phyloP scores from a whole-genome alignment of 2,329 filamentous ascomycete species.

The Fusarium nanum region DNA sequence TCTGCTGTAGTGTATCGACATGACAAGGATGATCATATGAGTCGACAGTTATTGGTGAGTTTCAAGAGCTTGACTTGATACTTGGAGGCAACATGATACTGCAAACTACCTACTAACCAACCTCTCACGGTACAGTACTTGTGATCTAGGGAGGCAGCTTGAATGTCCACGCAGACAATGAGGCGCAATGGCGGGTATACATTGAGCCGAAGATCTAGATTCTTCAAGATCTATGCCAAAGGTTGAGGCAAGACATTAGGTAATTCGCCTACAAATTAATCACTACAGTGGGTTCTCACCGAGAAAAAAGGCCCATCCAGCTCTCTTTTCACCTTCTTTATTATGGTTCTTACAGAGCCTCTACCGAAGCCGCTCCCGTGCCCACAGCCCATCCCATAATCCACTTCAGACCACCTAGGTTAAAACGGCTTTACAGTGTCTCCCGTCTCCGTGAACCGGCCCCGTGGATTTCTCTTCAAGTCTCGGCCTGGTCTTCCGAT shows the following conservation, averaged over 20 bases:
- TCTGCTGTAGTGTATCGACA: neutral
- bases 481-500: neutral
- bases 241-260: neutral
- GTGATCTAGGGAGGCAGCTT: neutral
- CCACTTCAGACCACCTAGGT: neutral
- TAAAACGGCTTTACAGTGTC: neutral
- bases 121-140: no score
- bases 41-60: constrained; percentile 11
- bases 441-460: neutral
- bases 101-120: neutral
- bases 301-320: neutral
- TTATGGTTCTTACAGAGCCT: neutral
- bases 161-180: constrained; percentile 4
- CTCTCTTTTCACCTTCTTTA: constrained; percentile 20
- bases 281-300: neutral
- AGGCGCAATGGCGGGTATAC: constrained; percentile 16
- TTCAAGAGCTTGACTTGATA: neutral
- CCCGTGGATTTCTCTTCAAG: neutral
- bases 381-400: neutral
- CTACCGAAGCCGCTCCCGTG: constrained; percentile 1
- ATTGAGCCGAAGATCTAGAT: constrained; percentile 1
- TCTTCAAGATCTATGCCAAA: neutral
- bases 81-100: neutral
- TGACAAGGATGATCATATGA: constrained; percentile 1
- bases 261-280: constrained; percentile 4